These are phyloP conservation scores for Pyrus bretschneideri DNA, from an alignment of 306 rosid genomes.

Conservation along the genomic window DNA sequence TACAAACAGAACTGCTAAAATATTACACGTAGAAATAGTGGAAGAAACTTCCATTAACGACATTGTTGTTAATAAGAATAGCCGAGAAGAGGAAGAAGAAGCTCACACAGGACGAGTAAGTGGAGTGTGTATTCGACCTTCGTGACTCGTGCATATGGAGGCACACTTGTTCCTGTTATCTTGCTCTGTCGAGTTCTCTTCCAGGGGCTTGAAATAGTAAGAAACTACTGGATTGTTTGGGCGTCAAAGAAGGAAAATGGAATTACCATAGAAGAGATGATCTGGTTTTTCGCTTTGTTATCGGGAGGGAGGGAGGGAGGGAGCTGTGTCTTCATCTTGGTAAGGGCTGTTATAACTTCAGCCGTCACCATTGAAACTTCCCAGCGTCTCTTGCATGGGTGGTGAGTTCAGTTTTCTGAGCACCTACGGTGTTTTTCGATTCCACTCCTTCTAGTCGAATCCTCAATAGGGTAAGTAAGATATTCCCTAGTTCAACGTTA, in stretches of 20 bases:
- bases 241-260: slow-evolving; percentile 47
- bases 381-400: slow-evolving; percentile 63
- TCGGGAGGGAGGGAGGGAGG: slow-evolving; percentile 52
- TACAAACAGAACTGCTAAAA: too few relatives aligned
- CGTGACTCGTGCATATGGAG: slow-evolving; percentile 25
- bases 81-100: too few relatives aligned
- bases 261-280: slow-evolving; percentile 34
- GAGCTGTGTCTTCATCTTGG: slow-evolving; percentile 68
- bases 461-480: slow-evolving; percentile 49
- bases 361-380: slow-evolving; percentile 62
- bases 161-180: slow-evolving; percentile 68
- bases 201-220: slow-evolving; percentile 71
- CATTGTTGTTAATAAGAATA: too few relatives aligned
- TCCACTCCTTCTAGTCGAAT: slow-evolving; percentile 75
- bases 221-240: slow-evolving; percentile 91
- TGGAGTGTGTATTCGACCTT: too few relatives aligned
- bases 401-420: slow-evolving; percentile 59
- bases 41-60: too few relatives aligned
- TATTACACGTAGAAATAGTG: too few relatives aligned
- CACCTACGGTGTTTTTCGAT: slow-evolving; percentile 71
- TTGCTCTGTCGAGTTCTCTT: slow-evolving; percentile 69
- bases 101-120: too few relatives aligned
- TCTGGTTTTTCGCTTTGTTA: slow-evolving; percentile 44
- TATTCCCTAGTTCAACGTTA: not conserved
- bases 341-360: slow-evolving; percentile 64